A percentile compares a stretch with the other conserved stretches of the same genome.
Conservation (phyloP, 1,284 basidiomycete species). For the Agaricales sp. region DNA sequence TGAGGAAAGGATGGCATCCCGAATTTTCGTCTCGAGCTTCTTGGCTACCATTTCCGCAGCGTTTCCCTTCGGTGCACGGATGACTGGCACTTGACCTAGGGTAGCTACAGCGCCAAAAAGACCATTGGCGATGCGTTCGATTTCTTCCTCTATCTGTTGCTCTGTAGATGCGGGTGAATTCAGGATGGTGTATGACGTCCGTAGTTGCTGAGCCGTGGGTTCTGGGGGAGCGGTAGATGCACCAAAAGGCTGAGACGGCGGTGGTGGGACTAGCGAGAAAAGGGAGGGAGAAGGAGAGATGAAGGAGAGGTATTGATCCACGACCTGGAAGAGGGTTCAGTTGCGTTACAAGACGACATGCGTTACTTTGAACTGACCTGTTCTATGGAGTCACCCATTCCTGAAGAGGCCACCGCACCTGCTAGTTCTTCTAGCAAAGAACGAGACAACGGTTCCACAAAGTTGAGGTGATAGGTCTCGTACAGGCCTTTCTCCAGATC, state of each 20-base stretch:
- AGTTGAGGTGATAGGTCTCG: constrained; percentile 91
- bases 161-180: constrained; percentile 92
- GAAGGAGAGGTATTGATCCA: constrained; percentile 97
- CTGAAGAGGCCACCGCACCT: constrained; percentile 75
- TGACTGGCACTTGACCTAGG: constrained; percentile 91
- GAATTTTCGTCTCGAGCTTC: constrained; percentile 87
- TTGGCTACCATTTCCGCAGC: constrained; percentile 98
- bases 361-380: constrained; percentile 38
- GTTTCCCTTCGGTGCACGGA: constrained; percentile 90
- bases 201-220: constrained; percentile 23
- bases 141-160: constrained; percentile 87
- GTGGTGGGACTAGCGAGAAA: constrained; percentile 76
- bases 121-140: constrained; percentile 86
- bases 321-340: constrained; percentile 45
- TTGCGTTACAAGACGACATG: not conserved
- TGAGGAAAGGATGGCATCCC: constrained; percentile 84
- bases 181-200: constrained; percentile 75
- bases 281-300: constrained; percentile 91
- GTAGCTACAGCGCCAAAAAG: constrained; percentile 93
- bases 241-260: constrained; percentile 23
- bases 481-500: constrained; percentile 85
- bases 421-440: constrained; percentile 92
- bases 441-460: constrained; percentile 85
- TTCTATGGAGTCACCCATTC: constrained; percentile 76
- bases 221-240: constrained; percentile 23